Conservation (phyloP, 352 stramenopile genomes). For the Salisapilia sapeloensis region DNA sequence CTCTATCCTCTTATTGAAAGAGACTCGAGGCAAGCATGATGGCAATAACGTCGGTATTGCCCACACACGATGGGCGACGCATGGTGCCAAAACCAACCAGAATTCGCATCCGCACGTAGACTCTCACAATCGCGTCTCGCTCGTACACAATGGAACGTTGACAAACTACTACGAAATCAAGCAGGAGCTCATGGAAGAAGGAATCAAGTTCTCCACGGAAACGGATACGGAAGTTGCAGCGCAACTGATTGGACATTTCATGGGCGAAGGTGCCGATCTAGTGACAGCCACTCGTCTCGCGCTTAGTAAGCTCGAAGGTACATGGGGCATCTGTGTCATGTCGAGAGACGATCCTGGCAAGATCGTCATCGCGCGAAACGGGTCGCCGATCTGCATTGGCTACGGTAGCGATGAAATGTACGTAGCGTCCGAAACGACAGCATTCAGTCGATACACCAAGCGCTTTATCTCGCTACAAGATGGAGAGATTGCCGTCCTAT, state of each 20-base stretch:
- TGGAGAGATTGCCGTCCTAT: conserved; percentile 90
- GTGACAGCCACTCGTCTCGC: conserved; percentile 83
- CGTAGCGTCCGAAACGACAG: conserved; percentile 92
- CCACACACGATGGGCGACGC: conserved; percentile 98
- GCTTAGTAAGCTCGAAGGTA: conserved; percentile 86
- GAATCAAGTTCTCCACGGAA: conserved; percentile 89
- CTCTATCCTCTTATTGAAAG: conserved; percentile 81
- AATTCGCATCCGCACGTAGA: conserved; percentile 98
- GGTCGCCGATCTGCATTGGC: conserved; percentile 86
- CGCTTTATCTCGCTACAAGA: conserved; percentile 96
- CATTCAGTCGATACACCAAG: conserved; percentile 92
- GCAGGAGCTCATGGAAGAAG: conserved; percentile 67
- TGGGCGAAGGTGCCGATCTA: conserved; percentile 68
- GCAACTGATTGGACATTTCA: conserved; percentile 90
- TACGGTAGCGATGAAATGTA: conserved; percentile 90
- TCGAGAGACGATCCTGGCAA: conserved; percentile 85
- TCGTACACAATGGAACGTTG: conserved; percentile 99
- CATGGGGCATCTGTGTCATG: conserved; percentile 93
- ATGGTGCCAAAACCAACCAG: conserved; percentile 94
- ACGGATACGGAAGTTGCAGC: conserved; percentile 98
- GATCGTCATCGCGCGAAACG: conserved; percentile 95
- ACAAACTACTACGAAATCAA: conserved; percentile 93
- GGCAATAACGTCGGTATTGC: conserved; percentile 92
- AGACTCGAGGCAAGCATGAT: conserved; percentile 51
- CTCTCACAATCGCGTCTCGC: conserved; percentile 82